Conservation (phyloP, 345 rosid genomes). For the Mercurialis annua region DNA sequence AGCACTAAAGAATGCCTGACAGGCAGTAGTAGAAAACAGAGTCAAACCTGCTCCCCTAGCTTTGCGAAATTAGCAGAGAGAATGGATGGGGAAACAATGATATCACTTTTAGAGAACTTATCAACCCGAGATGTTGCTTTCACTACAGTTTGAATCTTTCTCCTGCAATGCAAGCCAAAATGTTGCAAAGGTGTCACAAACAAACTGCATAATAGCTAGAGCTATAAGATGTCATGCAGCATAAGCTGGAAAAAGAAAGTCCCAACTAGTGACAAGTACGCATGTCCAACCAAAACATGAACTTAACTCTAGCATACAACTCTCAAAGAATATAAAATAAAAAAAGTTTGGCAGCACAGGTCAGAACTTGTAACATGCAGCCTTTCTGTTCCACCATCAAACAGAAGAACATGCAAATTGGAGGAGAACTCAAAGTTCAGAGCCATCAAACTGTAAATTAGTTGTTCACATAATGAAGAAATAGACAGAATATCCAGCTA, state of each 20-base stretch:
- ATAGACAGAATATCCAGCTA: not conserved
- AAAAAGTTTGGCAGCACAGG: not conserved
- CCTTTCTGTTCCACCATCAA: conserved; percentile 1
- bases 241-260: not conserved
- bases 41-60: conserved; percentile 80
- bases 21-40: conserved; percentile 1
- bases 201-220: not conserved
- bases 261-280: not conserved
- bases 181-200: not conserved
- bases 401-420: not conserved
- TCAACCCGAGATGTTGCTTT: conserved; percentile 89
- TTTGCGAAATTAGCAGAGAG: conserved; percentile 91
- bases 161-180: conserved; percentile 26
- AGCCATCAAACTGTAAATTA: not conserved
- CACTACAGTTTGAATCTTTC: conserved; percentile 48
- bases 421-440: not conserved
- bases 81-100: conserved; percentile 91
- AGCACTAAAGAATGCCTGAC: not conserved
- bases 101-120: conserved; percentile 84
- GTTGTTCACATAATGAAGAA: not conserved
- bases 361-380: not conserved
- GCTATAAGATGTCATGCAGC: not conserved
- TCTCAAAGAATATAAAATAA: not conserved
- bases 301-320: not conserved
- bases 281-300: not conserved